Evolutionary conservation across 129 eudicot genomes (phyloP).

Genomic region (sunflower (Helianthus annuus)): HanXRQr2.0-SUNRISE NC_035437.2:20278934-20279433

Average conservation of each 20-base stretch:
- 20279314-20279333: neutral
- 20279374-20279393: no score
- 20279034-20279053: neutral
- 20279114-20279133: neutral
- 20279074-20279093: no score
- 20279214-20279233: neutral
- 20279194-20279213: neutral
- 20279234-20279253: neutral
- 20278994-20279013: slow-evolving; percentile 69
- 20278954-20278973: slow-evolving; percentile 87
- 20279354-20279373: no score
- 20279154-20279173: neutral
- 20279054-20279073: no score
- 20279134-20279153: no score
- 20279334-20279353: neutral
- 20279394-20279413: neutral
- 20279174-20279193: neutral
- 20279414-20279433: neutral
- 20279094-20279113: neutral
- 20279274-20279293: neutral
- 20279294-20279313: neutral
- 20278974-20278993: slow-evolving; percentile 83
- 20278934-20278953: slow-evolving; percentile 92
- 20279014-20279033: slow-evolving; percentile 92
- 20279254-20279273: neutral